Evolutionary conservation across 225 moss, liverwort and hornwort genomes (phyloP), one percentile per base, ranked within the genome.

Genomic region (Bryoerythrophyllum caledonicum): DNA sequence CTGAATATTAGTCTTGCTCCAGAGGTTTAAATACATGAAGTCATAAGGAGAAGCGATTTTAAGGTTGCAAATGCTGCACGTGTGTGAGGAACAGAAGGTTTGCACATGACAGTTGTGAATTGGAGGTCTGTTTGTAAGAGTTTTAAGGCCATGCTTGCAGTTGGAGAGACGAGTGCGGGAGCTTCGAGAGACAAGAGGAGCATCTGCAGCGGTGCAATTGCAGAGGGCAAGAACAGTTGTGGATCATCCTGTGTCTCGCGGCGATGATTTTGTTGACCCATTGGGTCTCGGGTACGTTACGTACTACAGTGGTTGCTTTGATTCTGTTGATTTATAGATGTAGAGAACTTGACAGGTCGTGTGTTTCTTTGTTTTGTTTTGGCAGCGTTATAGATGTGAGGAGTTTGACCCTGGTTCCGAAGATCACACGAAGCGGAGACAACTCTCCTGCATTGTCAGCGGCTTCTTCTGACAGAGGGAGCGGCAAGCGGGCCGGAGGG

Each of bases 111-210:
- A 38, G n/a, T n/a, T n/a, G n/a, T n/a, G 32, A 2, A 43, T 43
- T 43, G 43, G 43, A 43, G 43, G 14, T 44, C 44, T 14, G 44
- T 44, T 44, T 15, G 13, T 44, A 15, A 44, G 44, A 44, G 14
- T 44, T 49, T 24, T 38, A 14, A 52, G 24, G 17, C 11, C 16
- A 51, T 23, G 8, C 2, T 63, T 77, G 70, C 79, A 92, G 92
- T 80, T 97, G 48, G 91, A 90, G 78, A 90, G 96, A 46, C 91
- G 92, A 69, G 96, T 97, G 78, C 90, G 96, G 63, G 94, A 94
- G 81, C 91, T 97, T 86, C 94, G 96, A 57, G 94, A 97, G 77
- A 92, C 94, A 5, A 83, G 94, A 79, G 89, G 91, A 61, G 90
- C 90, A 27, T 83, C 90, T 21, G 71, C 88, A 49, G 82, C 80